Conservation (phyloP, 2,329 filamentous ascomycete species). For the Colletotrichum salicis region DNA sequence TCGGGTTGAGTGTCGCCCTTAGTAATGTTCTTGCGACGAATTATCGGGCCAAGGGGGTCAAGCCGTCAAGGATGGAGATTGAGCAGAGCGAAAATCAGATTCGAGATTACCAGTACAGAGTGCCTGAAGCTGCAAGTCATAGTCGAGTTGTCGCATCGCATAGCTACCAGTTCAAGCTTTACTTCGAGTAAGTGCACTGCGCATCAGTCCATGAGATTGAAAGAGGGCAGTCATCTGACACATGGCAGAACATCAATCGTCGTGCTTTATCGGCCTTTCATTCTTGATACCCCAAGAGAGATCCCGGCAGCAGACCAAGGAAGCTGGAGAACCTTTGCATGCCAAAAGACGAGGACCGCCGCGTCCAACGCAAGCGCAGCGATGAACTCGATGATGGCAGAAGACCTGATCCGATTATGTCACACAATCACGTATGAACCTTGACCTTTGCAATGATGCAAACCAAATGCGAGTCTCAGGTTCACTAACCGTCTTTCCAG, state of each 20-base stretch:
- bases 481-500: neutral
- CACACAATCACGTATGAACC: conserved; percentile 18
- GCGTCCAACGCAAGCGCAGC: conserved; percentile 20
- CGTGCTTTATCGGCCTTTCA: conserved; percentile 28
- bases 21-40: conserved; percentile 11
- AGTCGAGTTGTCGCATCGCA: conserved; percentile 23
- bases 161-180: conserved; percentile 23
- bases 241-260: conserved; percentile 13
- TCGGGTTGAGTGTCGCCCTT: conserved; percentile 5
- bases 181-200: conserved; percentile 16
- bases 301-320: conserved; percentile 15
- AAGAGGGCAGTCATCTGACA: neutral
- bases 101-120: neutral
- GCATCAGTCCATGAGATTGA: neutral
- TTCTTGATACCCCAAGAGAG: conserved; percentile 26
- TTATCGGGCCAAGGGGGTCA: conserved; percentile 7
- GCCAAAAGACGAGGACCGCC: conserved; percentile 23
- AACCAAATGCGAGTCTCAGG: neutral
- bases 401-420: conserved; percentile 21
- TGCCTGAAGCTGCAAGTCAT: conserved; percentile 3
- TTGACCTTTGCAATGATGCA: neutral
- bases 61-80: conserved; percentile 9
- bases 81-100: conserved; percentile 21
- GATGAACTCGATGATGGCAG: conserved; percentile 27
- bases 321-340: conserved; percentile 25